Percentiles rank a stretch among this genome's conserved stretches.
Evolutionary conservation across 2,329 filamentous ascomycete genomes (phyloP).

Genomic region (Chaetomiaceae sp.): DNA sequence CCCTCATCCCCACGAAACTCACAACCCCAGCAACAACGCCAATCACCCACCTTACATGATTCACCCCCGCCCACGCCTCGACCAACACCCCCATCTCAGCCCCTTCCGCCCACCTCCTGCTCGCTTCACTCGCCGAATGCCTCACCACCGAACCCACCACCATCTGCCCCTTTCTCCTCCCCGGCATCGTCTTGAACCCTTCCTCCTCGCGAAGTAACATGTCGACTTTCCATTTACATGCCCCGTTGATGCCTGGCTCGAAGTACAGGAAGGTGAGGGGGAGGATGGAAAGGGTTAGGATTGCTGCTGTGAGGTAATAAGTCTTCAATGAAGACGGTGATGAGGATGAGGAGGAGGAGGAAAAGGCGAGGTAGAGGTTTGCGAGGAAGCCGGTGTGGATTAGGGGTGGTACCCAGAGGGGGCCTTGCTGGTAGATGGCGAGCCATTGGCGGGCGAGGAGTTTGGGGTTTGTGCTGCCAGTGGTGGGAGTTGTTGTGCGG

Average conservation of each 20-base stretch:
- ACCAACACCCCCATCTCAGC: conserved; percentile 17
- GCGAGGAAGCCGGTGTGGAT: conserved; percentile 5
- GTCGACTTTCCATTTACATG: conserved; percentile 23
- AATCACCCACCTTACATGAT: conserved; percentile 18
- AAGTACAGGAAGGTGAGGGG: conserved; percentile 19
- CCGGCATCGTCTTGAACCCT: not conserved
- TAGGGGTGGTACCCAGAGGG: conserved; percentile 18
- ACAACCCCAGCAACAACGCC: conserved; percentile 9
- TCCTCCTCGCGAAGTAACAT: conserved; percentile 5
- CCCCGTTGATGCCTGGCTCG: conserved; percentile 24
- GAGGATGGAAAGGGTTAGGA: conserved; percentile 9
- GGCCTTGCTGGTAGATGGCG: conserved; percentile 20
- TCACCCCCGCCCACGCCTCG: conserved; percentile 15
- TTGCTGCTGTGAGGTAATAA: conserved; percentile 2
- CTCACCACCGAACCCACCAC: not conserved
- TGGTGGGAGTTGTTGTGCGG: not conserved
- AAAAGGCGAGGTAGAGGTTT: conserved; percentile 17
- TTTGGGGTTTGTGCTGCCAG: conserved; percentile 7
- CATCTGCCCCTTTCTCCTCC: not conserved
- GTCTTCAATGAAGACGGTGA: not conserved
- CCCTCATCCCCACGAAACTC: conserved; percentile 7
- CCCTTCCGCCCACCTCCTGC: conserved; percentile 14
- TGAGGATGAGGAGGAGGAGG: not conserved
- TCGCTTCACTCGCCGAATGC: conserved; percentile 10
- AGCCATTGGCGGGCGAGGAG: conserved; percentile 21